Percentiles rank a stretch among this genome's conserved stretches.
These are phyloP conservation scores for Serpula lacrymans DNA, from an alignment of 768 basidiomycete genomes.

Conservation along the genomic window DNA sequence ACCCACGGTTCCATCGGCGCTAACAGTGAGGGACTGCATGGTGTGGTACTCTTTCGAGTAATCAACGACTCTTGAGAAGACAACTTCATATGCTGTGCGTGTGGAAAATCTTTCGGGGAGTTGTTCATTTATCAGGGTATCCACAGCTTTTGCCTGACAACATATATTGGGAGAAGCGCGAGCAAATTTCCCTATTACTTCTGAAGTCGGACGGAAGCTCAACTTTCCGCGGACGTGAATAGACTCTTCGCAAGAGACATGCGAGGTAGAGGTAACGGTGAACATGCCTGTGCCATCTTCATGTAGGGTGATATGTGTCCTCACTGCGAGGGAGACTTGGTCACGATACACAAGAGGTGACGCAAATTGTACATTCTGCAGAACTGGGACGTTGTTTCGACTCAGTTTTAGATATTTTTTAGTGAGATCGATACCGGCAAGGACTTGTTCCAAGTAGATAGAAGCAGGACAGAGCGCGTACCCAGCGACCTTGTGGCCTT, in stretches of 20 bases:
- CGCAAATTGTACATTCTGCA: conserved; percentile 45
- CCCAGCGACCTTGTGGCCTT: conserved; percentile 57
- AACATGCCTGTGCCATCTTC: conserved; percentile 39
- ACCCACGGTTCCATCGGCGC: conserved; percentile 45
- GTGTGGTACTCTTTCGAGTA: conserved; percentile 59
- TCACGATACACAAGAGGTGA: conserved; percentile 51
- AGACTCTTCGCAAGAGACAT: conserved; percentile 27
- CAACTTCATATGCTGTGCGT: conserved; percentile 57
- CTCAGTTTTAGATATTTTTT: conserved; percentile 29
- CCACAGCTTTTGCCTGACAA: conserved; percentile 30
- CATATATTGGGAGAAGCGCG: conserved; percentile 32
- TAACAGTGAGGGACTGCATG: conserved; percentile 51
- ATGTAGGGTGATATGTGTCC: conserved; percentile 36
- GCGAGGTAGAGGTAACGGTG: conserved; percentile 40
- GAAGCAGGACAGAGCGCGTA: conserved; percentile 63
- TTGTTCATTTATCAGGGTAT: conserved; percentile 19
- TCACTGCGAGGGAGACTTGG: conserved; percentile 29
- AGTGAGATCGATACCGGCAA: conserved; percentile 42
- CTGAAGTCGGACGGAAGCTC: conserved; percentile 29
- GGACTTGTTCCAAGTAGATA: conserved; percentile 56
- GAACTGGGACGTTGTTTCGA: conserved; percentile 30
- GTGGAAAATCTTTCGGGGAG: conserved; percentile 48
- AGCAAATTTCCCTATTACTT: conserved; percentile 35
- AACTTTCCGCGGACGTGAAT: conserved; percentile 48
- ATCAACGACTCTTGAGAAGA: conserved; percentile 67